Base-by-base conservation (phyloP, 768 basidiomycete genomes). In the Nidularia sp. region DNA sequence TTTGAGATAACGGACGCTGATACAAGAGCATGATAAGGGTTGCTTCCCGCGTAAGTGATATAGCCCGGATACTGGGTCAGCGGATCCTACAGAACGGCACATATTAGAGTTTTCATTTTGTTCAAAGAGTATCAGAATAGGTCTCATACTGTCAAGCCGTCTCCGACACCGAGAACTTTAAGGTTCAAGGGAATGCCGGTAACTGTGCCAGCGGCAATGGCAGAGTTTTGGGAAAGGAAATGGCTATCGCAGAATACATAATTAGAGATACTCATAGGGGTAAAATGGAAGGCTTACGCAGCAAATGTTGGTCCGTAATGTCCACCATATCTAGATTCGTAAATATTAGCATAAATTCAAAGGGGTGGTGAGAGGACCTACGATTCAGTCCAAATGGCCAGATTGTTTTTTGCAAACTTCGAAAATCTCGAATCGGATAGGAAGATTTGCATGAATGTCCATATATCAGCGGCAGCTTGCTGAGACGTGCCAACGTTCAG, bases 261-360 rank as follows among this genome's bases (percentile, higher is more conserved):
- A 13, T 45, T 9, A n/a, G 25, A 9, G 9, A n/a, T 9, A 13
- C 44, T 13, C n/a, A 8, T 45, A 3, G n/a, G 25, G 13, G 7
- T 29, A 29, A 45, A 45, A 45, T 13, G 25, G 45, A 29, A 8
- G 5, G 60, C 71, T 57, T 54, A 76, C 58, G 80, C 75, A 49
- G 85, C 84, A 54, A 88, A 87, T 34, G 77, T 74, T 0, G 86
- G 86, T 1, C 81, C 86, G 60, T 85, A 87, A 57, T 87, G 86
- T 1, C 86, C 85, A 41, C 86, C 86, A 56, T 85, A 87, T 35
- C 84, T 85, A 53, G 5, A 43, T 25, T 9, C 22, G 29, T 12
- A 32, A 5, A 34, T 48, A 34, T n/a, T 32, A 12, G 25, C 25
- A 45, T 3, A 15, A 33, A 35, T 9, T 7, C 45, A 1, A 43